A percentile compares a stretch with the other conserved stretches of the same genome.
phyloP scores from a whole-genome alignment of 495 filamentous ascomycete genomes.

The Aspergillus ellipticus region DNA sequence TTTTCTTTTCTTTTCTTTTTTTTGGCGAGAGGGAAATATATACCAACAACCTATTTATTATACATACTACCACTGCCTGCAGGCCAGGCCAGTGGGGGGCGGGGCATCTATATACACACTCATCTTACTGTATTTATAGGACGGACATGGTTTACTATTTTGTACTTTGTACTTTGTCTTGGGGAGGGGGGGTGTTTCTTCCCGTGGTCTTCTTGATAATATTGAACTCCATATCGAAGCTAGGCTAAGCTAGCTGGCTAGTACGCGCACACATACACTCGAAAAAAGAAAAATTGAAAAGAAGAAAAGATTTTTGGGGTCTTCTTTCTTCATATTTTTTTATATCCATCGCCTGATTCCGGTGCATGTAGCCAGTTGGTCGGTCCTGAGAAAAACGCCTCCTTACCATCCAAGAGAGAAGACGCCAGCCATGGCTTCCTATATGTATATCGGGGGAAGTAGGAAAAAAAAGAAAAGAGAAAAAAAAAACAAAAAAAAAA shows the following conservation, averaged over 20 bases:
- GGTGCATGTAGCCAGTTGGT: not conserved
- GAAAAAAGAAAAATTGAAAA: too few species aligned
- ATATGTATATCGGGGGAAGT: constrained; percentile 7
- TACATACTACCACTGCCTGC: too few species aligned
- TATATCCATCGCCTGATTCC: not conserved
- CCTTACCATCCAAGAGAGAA: not conserved
- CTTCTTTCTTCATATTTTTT: not conserved
- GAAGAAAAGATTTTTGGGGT: too few species aligned
- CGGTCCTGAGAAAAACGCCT: not conserved
- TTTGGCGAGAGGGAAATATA: too few species aligned
- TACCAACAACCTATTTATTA: too few species aligned
- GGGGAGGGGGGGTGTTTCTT: too few species aligned
- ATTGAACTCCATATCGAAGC: not conserved
- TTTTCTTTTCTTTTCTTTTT: not conserved
- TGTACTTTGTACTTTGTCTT: too few species aligned
- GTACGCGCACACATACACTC: not conserved
- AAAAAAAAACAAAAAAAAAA: not conserved
- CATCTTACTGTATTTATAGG: too few species aligned
- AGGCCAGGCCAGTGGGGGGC: too few species aligned
- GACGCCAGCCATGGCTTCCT: constrained; percentile 14
- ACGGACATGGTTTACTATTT: too few species aligned
- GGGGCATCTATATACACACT: too few species aligned
- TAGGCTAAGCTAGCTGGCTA: not conserved
- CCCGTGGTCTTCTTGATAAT: too few species aligned
- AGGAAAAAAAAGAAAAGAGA: not conserved